Conservation (phyloP, 257 asterid species). For the Anisodus acutangulus region DNA sequence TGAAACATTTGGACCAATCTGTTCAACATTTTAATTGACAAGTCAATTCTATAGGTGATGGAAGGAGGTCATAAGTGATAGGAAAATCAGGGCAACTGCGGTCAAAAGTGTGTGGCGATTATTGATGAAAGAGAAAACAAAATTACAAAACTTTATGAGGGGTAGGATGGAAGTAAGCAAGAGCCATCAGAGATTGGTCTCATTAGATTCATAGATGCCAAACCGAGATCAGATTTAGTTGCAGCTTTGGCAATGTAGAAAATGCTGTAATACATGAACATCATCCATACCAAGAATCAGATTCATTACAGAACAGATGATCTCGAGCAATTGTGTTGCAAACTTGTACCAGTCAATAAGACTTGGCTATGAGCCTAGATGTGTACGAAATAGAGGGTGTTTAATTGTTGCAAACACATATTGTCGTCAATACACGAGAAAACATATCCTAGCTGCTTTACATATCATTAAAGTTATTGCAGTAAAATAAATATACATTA, state of each 20-base stretch:
- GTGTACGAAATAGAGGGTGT: not conserved
- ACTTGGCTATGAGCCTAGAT: constrained; percentile 10
- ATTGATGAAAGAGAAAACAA: constrained; percentile 10
- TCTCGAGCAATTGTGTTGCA: not conserved
- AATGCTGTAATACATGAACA: not conserved
- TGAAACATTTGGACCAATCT: constrained; percentile 93
- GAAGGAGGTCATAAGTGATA: not conserved
- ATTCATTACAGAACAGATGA: constrained; percentile 6
- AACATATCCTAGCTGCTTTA: not conserved
- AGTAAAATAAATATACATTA: not conserved
- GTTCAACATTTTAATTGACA: constrained; percentile 30
- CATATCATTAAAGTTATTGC: not conserved
- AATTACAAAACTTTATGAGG: not conserved
- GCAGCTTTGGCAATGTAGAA: constrained; percentile 13
- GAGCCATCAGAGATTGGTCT: not conserved
- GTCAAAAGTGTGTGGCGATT: not conserved
- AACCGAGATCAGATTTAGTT: not conserved
- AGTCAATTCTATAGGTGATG: constrained; percentile 24
- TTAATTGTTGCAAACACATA: not conserved
- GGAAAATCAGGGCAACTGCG: not conserved
- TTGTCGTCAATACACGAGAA: not conserved
- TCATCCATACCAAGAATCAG: not conserved
- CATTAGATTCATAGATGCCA: not conserved
- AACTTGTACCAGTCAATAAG: not conserved
- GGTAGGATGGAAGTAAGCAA: not conserved